Conservation (phyloP, 257 asterid genomes). For the Sherardia arvensis region DNA sequence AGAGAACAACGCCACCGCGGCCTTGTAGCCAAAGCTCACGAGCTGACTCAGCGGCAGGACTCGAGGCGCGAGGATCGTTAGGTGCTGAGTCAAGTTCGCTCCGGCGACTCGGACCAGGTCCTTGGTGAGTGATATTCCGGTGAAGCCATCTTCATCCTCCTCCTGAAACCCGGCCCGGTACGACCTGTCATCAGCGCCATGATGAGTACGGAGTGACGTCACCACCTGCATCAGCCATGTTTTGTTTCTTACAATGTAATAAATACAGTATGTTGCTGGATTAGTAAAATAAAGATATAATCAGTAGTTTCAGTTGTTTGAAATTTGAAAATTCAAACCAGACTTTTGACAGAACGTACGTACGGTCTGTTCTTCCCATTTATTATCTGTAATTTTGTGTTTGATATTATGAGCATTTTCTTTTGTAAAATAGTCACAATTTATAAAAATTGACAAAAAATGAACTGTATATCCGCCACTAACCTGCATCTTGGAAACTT, state of each 20-base stretch:
- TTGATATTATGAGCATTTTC: too few relatives aligned
- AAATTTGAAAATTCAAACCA: too few relatives aligned
- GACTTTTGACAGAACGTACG: too few relatives aligned
- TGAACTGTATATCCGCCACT: too few relatives aligned
- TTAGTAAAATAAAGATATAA: too few relatives aligned
- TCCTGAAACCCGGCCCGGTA: constrained; percentile 50
- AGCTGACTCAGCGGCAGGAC: constrained; percentile 52
- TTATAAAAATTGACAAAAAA: too few relatives aligned
- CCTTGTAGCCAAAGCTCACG: constrained; percentile 23
- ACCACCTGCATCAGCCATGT: constrained; percentile 47
- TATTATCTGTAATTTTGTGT: too few relatives aligned
- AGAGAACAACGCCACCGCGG: not conserved
- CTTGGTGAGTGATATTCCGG: constrained; percentile 46
- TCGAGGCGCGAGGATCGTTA: constrained; percentile 38
- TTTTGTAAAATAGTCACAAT: too few relatives aligned
- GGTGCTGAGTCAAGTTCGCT: constrained; percentile 29
- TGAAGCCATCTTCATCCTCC: constrained; percentile 50
- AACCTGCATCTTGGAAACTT: constrained; percentile 42
- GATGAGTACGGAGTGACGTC: constrained; percentile 49
- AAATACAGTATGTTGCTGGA: too few relatives aligned
- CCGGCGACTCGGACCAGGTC: constrained; percentile 51
- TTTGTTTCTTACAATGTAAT: too few relatives aligned
- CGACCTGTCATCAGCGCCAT: constrained; percentile 48
- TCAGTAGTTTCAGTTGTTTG: too few relatives aligned
- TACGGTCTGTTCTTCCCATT: too few relatives aligned